These are phyloP conservation scores for Choricystis sp. DNA, from an alignment of 139 green algal species.

Conservation along the genomic window DNA sequence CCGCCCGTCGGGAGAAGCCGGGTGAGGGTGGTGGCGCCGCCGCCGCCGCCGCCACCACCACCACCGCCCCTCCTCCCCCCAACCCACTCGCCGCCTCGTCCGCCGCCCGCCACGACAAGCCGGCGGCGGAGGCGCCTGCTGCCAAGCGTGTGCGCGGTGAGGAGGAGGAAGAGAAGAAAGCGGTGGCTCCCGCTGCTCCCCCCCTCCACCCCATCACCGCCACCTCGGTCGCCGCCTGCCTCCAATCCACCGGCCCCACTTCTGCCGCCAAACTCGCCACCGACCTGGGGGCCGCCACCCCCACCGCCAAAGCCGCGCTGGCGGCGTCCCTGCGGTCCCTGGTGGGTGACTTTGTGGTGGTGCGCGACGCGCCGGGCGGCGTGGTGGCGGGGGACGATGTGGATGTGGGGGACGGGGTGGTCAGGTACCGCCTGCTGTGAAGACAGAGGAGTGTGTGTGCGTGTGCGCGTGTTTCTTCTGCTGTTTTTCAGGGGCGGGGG, in stretches of 20 bases:
- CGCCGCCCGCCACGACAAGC: too few species aligned
- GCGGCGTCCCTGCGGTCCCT: not conserved
- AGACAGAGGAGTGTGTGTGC: not conserved
- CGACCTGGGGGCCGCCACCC: not conserved
- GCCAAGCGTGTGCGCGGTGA: conserved; percentile 19
- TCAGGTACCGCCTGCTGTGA: not conserved
- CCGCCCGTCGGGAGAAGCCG: too few species aligned
- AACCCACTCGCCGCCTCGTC: too few species aligned
- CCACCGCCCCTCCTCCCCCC: too few species aligned
- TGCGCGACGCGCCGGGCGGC: not conserved
- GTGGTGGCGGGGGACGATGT: not conserved
- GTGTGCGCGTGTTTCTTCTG: too few species aligned
- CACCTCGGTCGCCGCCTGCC: not conserved
- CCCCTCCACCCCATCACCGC: not conserved
- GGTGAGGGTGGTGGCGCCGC: not conserved
- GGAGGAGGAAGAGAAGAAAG: conserved; percentile 5
- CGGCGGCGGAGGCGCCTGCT: too few species aligned
- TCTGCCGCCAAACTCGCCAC: not conserved
- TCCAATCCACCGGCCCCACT: not conserved
- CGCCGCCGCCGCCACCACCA: not conserved
- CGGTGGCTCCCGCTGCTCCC: conserved; percentile 3
- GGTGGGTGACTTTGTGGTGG: conserved; percentile 1
- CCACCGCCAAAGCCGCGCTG: not conserved
- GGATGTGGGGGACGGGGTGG: not conserved
- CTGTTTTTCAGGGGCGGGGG: too few species aligned